phyloP scores from a whole-genome alignment of 2,329 filamentous ascomycete genomes.

The Penicillium sp. region DNA sequence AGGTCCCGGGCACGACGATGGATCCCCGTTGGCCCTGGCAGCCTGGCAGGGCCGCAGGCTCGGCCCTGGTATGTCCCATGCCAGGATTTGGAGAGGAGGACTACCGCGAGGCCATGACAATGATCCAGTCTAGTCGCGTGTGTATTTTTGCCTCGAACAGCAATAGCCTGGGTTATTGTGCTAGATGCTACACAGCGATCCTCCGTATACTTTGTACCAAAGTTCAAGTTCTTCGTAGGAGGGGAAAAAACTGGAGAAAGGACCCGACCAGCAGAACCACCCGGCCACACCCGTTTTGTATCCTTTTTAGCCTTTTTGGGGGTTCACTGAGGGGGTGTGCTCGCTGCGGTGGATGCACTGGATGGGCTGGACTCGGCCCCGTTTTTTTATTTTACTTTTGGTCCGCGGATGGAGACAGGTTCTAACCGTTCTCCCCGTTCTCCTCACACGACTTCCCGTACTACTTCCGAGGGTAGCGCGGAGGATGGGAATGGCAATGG shows the following conservation, averaged over 20 bases:
- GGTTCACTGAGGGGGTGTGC: slow-evolving; percentile 4
- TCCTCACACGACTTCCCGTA: slow-evolving; percentile 5
- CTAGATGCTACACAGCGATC: not conserved
- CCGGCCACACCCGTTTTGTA: slow-evolving; percentile 23
- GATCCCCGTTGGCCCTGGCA: not conserved
- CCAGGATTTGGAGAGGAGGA: not conserved
- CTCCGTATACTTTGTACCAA: not conserved
- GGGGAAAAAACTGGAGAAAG: not conserved
- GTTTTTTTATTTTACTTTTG: slow-evolving; percentile 5
- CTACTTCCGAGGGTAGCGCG: slow-evolving; percentile 1
- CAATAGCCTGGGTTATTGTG: not conserved
- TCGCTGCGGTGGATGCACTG: not conserved
- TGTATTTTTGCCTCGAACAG: not conserved
- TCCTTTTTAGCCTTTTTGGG: not conserved
- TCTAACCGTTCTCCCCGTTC: slow-evolving; percentile 2
- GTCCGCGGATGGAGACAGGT: slow-evolving; percentile 8
- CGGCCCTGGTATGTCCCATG: slow-evolving; percentile 11
- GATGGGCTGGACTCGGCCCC: slow-evolving; percentile 20
- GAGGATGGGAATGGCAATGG: not conserved
- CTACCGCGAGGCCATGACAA: too few species aligned
- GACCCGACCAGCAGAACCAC: not conserved
- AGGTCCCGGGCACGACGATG: not conserved
- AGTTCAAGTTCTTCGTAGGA: not conserved
- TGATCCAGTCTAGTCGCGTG: not conserved
- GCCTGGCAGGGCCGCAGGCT: too few species aligned